Base-by-base conservation (phyloP, 371 early-diverging fungal genomes). In the Capniomyces stellatus region DNA sequence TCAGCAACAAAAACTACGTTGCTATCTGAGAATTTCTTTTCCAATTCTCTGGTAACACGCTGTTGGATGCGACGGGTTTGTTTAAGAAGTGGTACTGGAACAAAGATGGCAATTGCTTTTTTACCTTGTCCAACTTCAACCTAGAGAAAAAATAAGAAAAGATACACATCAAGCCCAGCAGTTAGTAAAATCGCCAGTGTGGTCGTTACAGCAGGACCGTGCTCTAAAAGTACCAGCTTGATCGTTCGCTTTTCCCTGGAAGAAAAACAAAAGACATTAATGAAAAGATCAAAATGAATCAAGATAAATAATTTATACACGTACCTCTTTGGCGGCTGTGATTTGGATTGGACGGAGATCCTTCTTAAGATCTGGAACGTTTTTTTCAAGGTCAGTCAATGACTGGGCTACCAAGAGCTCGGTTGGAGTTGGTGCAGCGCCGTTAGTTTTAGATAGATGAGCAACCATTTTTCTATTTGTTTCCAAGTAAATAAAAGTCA, bases 21-120 rank as follows among this genome's bases (percentile, higher is more conserved):
- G 62, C 92, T 85, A 75, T 95, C 96, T 62, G 90, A 87, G 85
- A 95, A 92, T 87, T 96, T 96, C 92, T 96, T 96, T 79, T 96
- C 97, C 59, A 96, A 79, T 77, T 96, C 97, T 69, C 95, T 91
- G 62, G 92, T 89, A 52, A 96, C 81, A 57, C 90, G 80, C 68
- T 77, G 72, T 74, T 91, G 92, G 69, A 92, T 78, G 79, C 91
- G 89, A 82, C 87, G 84, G 84, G 87, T 89, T 54, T 79, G 81
- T 81, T 87, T 86, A 63, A 89, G 72, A 60, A 74, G 72, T 54
- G 95, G 93, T 54, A 94, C 91, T 58, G 97, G 95, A 49, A 96
- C 92, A 69, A 91, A 94, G 75, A 96, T 77, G 64, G 89, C 83
- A 64, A 96, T 77, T 57, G 94, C 95, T 81, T 91, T 89, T 78